Base-by-base conservation (phyloP, 2,329 filamentous ascomycete genomes). In the Fusarium sp. region DNA sequence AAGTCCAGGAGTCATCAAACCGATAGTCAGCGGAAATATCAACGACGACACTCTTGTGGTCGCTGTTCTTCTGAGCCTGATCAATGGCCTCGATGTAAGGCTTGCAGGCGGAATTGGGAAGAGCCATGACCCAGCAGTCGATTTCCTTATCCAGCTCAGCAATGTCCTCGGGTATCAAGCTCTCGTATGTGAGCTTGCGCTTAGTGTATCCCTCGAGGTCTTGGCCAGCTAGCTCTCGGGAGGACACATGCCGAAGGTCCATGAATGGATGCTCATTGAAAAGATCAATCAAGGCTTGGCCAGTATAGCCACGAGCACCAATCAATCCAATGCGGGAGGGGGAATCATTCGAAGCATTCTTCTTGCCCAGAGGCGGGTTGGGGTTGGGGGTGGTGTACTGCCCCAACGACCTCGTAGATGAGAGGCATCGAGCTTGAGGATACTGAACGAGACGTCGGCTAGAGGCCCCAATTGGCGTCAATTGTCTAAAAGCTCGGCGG, bases 71-170 rank as follows among this genome's bases (percentile, higher is more conserved):
- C 10, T 30, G 22, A 20, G 20, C 57, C n/a, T 61, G 27, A 8
- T 61, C 80, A 69, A 98, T 90, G 8, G 95, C 96, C 75, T 98
- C 94, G 14, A 98, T 93, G 77, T 93, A 99, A 0, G 97, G 95
- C 85, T 95, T 94, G 90, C 95, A 98, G 57, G 98, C 95, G 71
- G 94, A 94, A 80, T 98, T 99, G 47, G 96, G 97, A 35, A 98
- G 90, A 38, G 97, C 97, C 94, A 98, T 97, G 52, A 98, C 94
- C 95, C 95, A 98, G 85, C 94, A 97, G 85, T 98, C 96, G 57
- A 98, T 92, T 35, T 92, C 91, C 81, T 93, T 92, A 72, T 97
- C 94, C 90, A 98, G 94, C 68, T 91, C 89, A 72, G 91, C 91
- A 17, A 98, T 92, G 76, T 98, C 96, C 75, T 98, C 96, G 7